These are phyloP conservation scores for Herpetomonas tarakana DNA, from an alignment of 208 protist genomes.

Conservation along the genomic window DNA sequence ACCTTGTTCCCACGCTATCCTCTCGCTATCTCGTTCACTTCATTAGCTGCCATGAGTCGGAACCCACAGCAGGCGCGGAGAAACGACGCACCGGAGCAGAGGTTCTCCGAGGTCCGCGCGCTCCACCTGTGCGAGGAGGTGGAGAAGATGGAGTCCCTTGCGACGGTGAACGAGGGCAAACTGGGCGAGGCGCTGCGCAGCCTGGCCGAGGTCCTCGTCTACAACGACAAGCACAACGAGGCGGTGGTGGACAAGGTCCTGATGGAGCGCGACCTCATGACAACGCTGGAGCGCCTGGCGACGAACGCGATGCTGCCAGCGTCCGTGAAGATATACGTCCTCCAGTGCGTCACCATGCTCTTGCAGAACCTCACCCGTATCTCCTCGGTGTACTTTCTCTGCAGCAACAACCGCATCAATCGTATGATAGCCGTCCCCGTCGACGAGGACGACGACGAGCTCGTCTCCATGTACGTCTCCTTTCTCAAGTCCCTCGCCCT, in stretches of 20 bases:
- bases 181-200: constrained; percentile 44
- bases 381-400: constrained; percentile 71
- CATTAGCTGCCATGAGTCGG: no score
- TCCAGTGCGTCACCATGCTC: constrained; percentile 74
- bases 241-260: constrained; percentile 65
- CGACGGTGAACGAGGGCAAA: constrained; percentile 4
- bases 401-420: constrained; percentile 89
- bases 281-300: constrained; percentile 60
- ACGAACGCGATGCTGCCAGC: constrained; percentile 51
- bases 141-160: constrained; percentile 11
- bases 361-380: constrained; percentile 70
- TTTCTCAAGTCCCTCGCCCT: constrained; percentile 86
- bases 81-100: no score
- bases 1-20: no score
- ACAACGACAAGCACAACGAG: constrained; percentile 72
- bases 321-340: constrained; percentile 53
- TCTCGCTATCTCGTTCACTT: no score
- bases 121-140: constrained; percentile 50
- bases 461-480: constrained; percentile 75
- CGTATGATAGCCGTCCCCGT: constrained; percentile 75
- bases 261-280: constrained; percentile 55
- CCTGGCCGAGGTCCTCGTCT: constrained; percentile 79
- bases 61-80: no score
- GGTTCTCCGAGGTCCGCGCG: constrained; percentile 62
- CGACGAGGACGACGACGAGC: constrained; percentile 78